These are phyloP conservation scores for Musa troglodytarum DNA, from an alignment of 176 grass and related monocot species.

Conservation along the genomic window DNA sequence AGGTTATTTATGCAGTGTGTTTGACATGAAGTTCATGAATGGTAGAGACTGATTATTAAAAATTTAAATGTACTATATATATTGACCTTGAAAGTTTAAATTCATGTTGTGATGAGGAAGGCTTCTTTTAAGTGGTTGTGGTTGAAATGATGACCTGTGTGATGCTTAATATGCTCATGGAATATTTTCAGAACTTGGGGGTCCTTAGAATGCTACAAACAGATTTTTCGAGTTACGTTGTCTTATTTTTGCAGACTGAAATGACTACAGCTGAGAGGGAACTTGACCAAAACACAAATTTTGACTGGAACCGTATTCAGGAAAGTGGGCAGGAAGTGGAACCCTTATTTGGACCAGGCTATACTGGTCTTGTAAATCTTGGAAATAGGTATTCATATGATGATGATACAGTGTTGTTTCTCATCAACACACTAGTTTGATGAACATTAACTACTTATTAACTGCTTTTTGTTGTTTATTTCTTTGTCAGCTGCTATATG, in stretches of 20 bases:
- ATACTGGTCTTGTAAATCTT: constrained; percentile 88
- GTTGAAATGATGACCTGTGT: background rate
- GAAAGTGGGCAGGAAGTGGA: constrained; percentile 81
- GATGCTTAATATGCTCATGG: too few species aligned
- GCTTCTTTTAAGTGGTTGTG: background rate
- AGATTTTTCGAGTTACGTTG: too few species aligned
- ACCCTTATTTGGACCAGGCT: constrained; percentile 80
- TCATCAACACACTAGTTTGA: background rate
- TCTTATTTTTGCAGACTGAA: constrained; percentile 60
- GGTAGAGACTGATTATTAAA: background rate
- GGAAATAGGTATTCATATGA: constrained; percentile 69
- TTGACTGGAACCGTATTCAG: constrained; percentile 98
- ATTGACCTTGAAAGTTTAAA: background rate
- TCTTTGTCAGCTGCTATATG: constrained; percentile 75
- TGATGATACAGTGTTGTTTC: background rate
- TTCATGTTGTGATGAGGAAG: background rate
- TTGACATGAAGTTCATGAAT: background rate
- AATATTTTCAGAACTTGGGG: background rate
- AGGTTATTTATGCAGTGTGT: background rate
- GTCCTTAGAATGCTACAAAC: too few species aligned
- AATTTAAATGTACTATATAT: background rate
- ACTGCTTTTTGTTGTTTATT: constrained; percentile 12
- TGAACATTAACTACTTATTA: constrained; percentile 9
- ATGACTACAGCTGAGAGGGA: constrained; percentile 99
- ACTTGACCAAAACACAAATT: constrained; percentile 93